These are phyloP conservation scores for Cladosporium cucumerinum DNA, from an alignment of 2,329 filamentous ascomycete genomes.

Conservation along the genomic window DNA sequence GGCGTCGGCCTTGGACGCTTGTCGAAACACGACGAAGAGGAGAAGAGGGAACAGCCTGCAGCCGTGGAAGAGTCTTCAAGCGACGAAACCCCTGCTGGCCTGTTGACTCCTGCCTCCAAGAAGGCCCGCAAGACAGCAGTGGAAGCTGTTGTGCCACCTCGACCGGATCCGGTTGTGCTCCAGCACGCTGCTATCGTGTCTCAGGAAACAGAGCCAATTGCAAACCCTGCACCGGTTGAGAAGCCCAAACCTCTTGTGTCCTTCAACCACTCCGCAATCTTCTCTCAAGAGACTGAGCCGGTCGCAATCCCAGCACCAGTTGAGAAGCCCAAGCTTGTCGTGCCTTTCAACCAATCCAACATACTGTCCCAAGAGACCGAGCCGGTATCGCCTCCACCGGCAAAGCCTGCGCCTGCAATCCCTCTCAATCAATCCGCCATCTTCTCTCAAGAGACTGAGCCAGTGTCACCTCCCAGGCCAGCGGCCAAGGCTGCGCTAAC, in stretches of 20 bases:
- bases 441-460: slow-evolving; percentile 39
- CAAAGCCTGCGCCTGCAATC: slow-evolving; percentile 1
- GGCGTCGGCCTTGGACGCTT: slow-evolving; percentile 35
- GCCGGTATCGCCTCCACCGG: slow-evolving; percentile 7
- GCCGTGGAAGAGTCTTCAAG: slow-evolving; percentile 1
- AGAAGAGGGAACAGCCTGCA: slow-evolving; percentile 15
- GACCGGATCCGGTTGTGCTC: not conserved
- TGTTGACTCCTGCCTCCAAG: not conserved
- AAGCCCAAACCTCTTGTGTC: slow-evolving; percentile 4
- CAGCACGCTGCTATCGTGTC: slow-evolving; percentile 10
- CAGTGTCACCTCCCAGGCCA: slow-evolving; percentile 22
- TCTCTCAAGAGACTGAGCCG: slow-evolving; percentile 19
- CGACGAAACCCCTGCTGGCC: slow-evolving; percentile 2
- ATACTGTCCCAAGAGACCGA: slow-evolving; percentile 20
- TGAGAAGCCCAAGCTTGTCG: slow-evolving; percentile 1
- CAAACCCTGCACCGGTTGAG: not conserved
- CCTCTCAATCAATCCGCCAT: slow-evolving; percentile 33
- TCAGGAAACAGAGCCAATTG: slow-evolving; percentile 11
- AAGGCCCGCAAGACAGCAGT: not conserved
- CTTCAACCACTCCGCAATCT: slow-evolving; percentile 14
- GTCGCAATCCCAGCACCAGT: slow-evolving; percentile 14
- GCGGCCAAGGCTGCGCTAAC: not conserved
- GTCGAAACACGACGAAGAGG: slow-evolving; percentile 16
- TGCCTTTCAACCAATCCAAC: slow-evolving; percentile 8
- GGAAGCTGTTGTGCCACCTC: not conserved